Base-by-base conservation (phyloP, 2,329 filamentous ascomycete species). In the Ceratocystiopsis sp. region DNA sequence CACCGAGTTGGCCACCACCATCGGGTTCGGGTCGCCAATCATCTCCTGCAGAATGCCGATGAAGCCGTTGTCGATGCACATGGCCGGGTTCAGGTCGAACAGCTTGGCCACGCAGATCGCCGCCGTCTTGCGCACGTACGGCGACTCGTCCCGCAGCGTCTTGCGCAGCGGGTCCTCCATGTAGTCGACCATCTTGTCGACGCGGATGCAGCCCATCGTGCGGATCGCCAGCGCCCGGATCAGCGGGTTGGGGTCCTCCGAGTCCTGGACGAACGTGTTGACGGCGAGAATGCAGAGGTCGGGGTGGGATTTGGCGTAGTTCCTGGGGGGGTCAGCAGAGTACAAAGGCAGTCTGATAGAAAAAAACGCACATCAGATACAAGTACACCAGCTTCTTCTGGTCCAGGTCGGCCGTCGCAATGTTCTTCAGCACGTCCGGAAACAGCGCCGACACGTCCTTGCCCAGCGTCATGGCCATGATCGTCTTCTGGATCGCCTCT, bases 341-440 rank as follows among this genome's bases (percentile, higher is more conserved):
- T 35, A 37, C n/a, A 19, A 21, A 41, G 38, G 38, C 7, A 21
- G 4, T 4, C 19, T n/a, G n/a, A n/a, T n/a, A 25, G 17, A 34
- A 17, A 35, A 37, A 40, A 15, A 60, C 77, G 54, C 63, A 93
- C 91, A 98, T 98, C 48, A 98, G 69, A 59, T 98, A 98, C 40
- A 98, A 71, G 58, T 98, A 98, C 16, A 98, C 91, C 52, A 98
- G 81, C 70, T 98, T 98, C 75, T 98, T 98, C 69, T 98, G 91
- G 60, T 98, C 91, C 49, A 98, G 66, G 57, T 98, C 91, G 38
- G 65, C 69, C 1, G 91, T 98, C 46, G 91, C 91, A 62, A 98
- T 98, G 58, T 98, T 98, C 73, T 98, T 98, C 50, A 98, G 69
- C 33, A 98, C 91, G 59, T 98, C 91, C 2, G 91, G 91, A 60